These are phyloP conservation scores for Stemphylium vesicarium DNA, from an alignment of 2,329 filamentous ascomycete species.

Conservation along the genomic window DNA sequence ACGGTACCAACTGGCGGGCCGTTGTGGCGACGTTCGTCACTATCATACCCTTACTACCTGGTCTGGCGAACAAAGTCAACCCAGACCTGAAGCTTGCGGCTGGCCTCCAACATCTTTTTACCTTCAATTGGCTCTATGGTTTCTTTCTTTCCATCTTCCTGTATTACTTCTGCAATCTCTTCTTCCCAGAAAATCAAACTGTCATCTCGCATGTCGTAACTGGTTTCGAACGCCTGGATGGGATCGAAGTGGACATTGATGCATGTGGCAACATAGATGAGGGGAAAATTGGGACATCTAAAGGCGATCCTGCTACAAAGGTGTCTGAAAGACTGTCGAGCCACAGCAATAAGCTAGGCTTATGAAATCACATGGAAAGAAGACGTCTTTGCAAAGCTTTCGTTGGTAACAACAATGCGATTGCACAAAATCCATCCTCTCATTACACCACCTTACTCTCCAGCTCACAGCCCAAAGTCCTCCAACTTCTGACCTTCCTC, in stretches of 20 bases:
- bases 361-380: background rate
- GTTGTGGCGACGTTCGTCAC: conserved; percentile 22
- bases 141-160: conserved; percentile 32
- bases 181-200: conserved; percentile 43
- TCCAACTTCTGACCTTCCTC: conserved; percentile 12
- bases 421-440: background rate
- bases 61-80: conserved; percentile 27
- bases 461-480: conserved; percentile 5
- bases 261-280: background rate
- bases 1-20: conserved; percentile 32
- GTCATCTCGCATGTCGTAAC: conserved; percentile 29
- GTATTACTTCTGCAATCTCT: conserved; percentile 38
- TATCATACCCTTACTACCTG: conserved; percentile 24
- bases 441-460: background rate
- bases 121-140: conserved; percentile 48
- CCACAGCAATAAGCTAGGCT: background rate
- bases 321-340: background rate
- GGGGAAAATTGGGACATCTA: background rate
- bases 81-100: conserved; percentile 20
- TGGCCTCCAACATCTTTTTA: conserved; percentile 34
- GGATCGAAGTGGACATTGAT: background rate
- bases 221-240: conserved; percentile 13
- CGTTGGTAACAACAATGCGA: too few relatives aligned
- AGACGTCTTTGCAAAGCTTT: background rate
- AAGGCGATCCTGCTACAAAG: background rate